Percentiles rank a stretch among this genome's conserved stretches.
Conservation (phyloP, 192 early-diverging fungal species). For the Backusella mclennaniae region DNA sequence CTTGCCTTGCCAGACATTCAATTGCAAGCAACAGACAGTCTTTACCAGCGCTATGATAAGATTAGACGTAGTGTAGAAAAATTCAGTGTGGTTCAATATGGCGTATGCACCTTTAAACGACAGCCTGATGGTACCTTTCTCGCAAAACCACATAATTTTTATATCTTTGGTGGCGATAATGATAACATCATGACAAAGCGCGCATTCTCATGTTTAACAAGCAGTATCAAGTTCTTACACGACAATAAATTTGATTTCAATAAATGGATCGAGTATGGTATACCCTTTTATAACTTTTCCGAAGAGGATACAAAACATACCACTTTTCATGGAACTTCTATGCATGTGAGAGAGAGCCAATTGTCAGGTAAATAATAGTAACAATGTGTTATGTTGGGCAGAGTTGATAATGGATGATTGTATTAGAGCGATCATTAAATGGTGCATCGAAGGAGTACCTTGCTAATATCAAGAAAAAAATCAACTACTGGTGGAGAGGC, state of each 20-base stretch:
- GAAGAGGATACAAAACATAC: constrained; percentile 48
- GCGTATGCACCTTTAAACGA: constrained; percentile 76
- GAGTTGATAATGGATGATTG: background rate
- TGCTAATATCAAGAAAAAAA: constrained; percentile 15
- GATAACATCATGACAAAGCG: background rate
- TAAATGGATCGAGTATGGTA: constrained; percentile 79
- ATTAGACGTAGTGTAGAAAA: constrained; percentile 24
- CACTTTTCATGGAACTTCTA: background rate
- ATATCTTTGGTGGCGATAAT: constrained; percentile 58
- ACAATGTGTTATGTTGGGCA: background rate
- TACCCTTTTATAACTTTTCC: constrained; percentile 64
- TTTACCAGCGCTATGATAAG: constrained; percentile 37
- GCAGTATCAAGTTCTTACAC: constrained; percentile 72
- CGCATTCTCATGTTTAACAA: constrained; percentile 28
- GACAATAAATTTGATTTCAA: constrained; percentile 88
- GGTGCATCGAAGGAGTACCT: background rate
- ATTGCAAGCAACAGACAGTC: constrained; percentile 28
- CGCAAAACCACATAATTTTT: constrained; percentile 86
- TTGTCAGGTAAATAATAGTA: background rate
- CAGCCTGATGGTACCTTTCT: constrained; percentile 52
- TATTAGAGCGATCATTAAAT: background rate
- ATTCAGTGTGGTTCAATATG: constrained; percentile 74
- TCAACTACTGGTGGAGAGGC: constrained; percentile 46
- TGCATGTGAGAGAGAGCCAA: background rate
- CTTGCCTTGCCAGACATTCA: constrained; percentile 25